A percentile compares a stretch with the other conserved stretches of the same genome.
Conservation (phyloP, 805 yeast genomes). For the Helenozyma baotianmanensis region DNA sequence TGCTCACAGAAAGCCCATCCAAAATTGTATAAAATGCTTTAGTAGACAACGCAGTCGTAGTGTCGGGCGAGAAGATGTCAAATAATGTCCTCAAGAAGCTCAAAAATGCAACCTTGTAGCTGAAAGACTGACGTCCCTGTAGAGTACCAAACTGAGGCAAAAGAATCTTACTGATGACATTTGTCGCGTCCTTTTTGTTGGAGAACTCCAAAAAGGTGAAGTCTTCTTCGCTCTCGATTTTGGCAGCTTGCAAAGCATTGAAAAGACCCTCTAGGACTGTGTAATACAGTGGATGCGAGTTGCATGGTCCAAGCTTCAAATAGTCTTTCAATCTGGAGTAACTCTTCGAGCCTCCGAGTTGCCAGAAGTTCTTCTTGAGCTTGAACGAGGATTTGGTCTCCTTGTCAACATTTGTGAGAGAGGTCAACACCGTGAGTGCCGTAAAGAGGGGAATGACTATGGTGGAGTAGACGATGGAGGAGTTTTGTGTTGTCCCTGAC, state of each 20-base stretch:
- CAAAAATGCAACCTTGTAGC: slow-evolving; percentile 16
- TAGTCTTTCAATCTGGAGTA: slow-evolving; percentile 42
- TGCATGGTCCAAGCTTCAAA: slow-evolving; percentile 49
- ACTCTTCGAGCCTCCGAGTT: slow-evolving; percentile 38
- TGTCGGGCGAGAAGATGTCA: slow-evolving; percentile 8
- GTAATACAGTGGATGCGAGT: slow-evolving; percentile 50
- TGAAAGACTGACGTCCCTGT: slow-evolving; percentile 10
- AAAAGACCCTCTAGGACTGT: slow-evolving; percentile 21
- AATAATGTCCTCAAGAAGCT: slow-evolving; percentile 17
- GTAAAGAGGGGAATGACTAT: slow-evolving; percentile 47
- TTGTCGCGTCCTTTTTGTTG: slow-evolving; percentile 16
- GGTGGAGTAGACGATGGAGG: slow-evolving; percentile 38
- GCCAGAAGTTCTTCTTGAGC: slow-evolving; percentile 52
- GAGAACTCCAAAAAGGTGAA: slow-evolving; percentile 18
- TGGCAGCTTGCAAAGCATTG: slow-evolving; percentile 8
- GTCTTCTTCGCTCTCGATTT: slow-evolving; percentile 8
- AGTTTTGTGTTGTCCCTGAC: slow-evolving; percentile 3
- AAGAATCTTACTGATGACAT: slow-evolving; percentile 15
- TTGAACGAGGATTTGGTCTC: slow-evolving; percentile 13
- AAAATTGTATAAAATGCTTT: slow-evolving; percentile 5
- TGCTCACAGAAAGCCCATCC: slow-evolving; percentile 6
- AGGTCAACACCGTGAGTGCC: slow-evolving; percentile 39
- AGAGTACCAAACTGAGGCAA: slow-evolving; percentile 16
- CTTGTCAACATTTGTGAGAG: slow-evolving; percentile 9
- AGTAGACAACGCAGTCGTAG: slow-evolving; percentile 2